Base-by-base conservation (phyloP, 768 basidiomycete genomes). In the Tephrocybe sp. region DNA sequence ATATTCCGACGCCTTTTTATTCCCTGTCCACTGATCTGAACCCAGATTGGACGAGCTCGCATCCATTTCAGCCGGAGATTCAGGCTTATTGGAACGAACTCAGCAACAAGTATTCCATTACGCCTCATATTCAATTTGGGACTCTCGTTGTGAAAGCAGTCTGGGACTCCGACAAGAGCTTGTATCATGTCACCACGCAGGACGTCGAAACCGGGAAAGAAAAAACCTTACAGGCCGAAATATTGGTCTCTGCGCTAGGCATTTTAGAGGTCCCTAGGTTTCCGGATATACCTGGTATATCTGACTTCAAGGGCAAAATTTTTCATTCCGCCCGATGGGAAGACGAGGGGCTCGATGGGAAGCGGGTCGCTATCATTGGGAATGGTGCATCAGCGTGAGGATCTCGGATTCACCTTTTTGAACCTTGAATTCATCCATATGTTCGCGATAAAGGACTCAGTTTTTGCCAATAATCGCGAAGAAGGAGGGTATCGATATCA, bases 321-420 rank as follows among this genome's bases (percentile, higher is more conserved):
- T 85, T 81, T 52, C 84, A 85, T 62, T 78, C 80, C 4, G 76
- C 79, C 7, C 56, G 67, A 14, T 86, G 83, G 81, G 59, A 73
- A 1, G 65, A 65, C 7, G 65, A 73, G 4, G 65, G 73, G 10
- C 63, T 84, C 20, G 59, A 59, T 7, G 69, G 69, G 6, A 82
- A 81, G 60, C 67, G 68, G 9, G 73, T 86, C 5, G 83, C 76
- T 1, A 76, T 86, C 4, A 73, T 85, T 53, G 85, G 83, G 8
- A 83, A 81, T 55, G 84, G 79, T 1, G 73, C 74, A 33, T 79
- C 79, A 26, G 80, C 75, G 74, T 81, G 56, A 39, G 73, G 39
- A 15, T 56, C 15, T 55, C 67, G 11, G 45, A 58, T 46, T 45
- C 30, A 45, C 26, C 44, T 4, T 12, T 42, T 23, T 10, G n/a